These are phyloP conservation scores for Ganoderma meredithae DNA, from an alignment of 1,284 basidiomycete species.

Conservation along the genomic window DNA sequence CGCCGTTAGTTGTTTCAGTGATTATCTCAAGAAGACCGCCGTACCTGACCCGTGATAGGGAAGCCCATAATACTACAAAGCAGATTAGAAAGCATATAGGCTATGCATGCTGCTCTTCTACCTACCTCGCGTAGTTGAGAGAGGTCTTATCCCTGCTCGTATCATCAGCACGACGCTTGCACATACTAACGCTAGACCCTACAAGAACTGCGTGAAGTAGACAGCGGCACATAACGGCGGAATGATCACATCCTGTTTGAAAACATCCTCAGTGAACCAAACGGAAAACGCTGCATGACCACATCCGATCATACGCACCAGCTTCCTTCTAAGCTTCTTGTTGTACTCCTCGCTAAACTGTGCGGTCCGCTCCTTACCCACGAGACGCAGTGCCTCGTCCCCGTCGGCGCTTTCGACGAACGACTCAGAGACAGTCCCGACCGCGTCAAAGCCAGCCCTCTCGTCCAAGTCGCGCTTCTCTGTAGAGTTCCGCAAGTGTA, in stretches of 20 bases:
- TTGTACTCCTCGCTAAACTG: constrained; percentile 72
- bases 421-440: constrained; percentile 25
- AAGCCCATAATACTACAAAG: constrained; percentile 67
- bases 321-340: constrained; percentile 59
- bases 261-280: neutral
- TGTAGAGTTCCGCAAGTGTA: constrained; percentile 23
- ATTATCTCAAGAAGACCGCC: constrained; percentile 1
- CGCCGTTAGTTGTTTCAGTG: neutral
- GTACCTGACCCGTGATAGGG: constrained; percentile 66
- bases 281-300: neutral
- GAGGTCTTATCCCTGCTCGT: constrained; percentile 67
- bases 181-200: constrained; percentile 27
- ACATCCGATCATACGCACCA: constrained; percentile 48
- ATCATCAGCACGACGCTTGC: constrained; percentile 6
- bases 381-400: constrained; percentile 67
- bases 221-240: constrained; percentile 70
- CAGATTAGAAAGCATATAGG: neutral
- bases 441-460: constrained; percentile 33
- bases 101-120: neutral
- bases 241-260: constrained; percentile 59
- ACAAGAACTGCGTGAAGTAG: constrained; percentile 74
- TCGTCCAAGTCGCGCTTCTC: constrained; percentile 21
- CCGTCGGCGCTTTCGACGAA: constrained; percentile 49
- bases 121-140: constrained; percentile 69
- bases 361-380: constrained; percentile 56